Percentiles rank a stretch among this genome's conserved stretches.
Evolutionary conservation across 305 asterid species (phyloP).

Genomic region (Striga hermonthica): DNA sequence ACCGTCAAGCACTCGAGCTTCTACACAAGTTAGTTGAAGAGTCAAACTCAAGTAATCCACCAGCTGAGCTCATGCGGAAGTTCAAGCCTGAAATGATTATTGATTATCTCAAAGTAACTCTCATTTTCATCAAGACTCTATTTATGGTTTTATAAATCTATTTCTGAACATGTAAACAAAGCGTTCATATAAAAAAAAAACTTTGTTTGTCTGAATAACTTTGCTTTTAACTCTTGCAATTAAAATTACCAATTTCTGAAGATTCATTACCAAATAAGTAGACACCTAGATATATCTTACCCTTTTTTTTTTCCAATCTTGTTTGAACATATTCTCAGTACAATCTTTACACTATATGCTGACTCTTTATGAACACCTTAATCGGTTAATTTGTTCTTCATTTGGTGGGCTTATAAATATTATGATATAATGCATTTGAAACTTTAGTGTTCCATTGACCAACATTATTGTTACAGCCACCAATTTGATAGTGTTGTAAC

Average conservation of each 20-base stretch:
- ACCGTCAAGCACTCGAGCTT: constrained; percentile 83
- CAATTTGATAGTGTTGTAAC: background rate
- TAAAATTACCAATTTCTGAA: constrained; percentile 18
- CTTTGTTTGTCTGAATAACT: constrained; percentile 1
- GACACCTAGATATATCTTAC: constrained; percentile 10
- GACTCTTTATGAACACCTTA: constrained; percentile 14
- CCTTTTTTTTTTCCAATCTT: constrained; percentile 4
- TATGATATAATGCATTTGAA: constrained; percentile 5
- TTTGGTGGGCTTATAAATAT: constrained; percentile 11
- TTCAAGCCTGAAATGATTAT: constrained; percentile 96
- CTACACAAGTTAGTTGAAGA: constrained; percentile 87
- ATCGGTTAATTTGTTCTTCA: background rate
- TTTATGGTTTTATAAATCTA: constrained; percentile 24
- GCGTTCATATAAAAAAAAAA: constrained; percentile 24
- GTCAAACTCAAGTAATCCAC: constrained; percentile 76
- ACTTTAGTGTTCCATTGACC: constrained; percentile 17
- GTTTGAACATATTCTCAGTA: constrained; percentile 2
- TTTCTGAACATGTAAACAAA: constrained; percentile 9
- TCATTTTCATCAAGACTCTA: constrained; percentile 27
- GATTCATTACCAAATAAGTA: constrained; percentile 19
- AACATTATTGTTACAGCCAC: constrained; percentile 23
- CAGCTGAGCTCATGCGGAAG: constrained; percentile 69
- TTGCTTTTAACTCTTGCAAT: background rate
- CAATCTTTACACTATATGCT: constrained; percentile 24
- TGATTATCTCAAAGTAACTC: constrained; percentile 86